phyloP scores from a whole-genome alignment of 1,284 basidiomycete genomes.

The Dichomitus squalens region DNA sequence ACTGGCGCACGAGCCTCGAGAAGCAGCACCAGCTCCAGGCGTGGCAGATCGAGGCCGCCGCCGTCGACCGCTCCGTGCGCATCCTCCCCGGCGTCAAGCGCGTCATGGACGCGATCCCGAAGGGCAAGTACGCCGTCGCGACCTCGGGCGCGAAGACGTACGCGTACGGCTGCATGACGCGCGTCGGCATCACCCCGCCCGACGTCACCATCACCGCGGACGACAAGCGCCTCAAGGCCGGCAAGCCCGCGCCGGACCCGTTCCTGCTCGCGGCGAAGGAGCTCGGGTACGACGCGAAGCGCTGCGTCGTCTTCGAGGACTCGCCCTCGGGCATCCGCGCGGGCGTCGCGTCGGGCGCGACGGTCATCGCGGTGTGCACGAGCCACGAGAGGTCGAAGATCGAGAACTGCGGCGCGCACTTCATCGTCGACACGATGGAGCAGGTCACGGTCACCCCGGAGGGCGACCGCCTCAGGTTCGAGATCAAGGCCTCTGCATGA shows the following conservation, averaged over 20 bases:
- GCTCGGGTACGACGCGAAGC: slow-evolving; percentile 61
- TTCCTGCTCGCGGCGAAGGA: slow-evolving; percentile 77
- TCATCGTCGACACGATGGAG: slow-evolving; percentile 64
- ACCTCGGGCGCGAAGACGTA: slow-evolving; percentile 80
- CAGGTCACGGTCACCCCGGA: slow-evolving; percentile 47
- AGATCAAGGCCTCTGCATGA: slow-evolving; percentile 14
- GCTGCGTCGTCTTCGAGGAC: slow-evolving; percentile 76
- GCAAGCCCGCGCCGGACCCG: slow-evolving; percentile 73
- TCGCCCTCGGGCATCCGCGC: slow-evolving; percentile 76
- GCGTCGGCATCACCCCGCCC: slow-evolving; percentile 74
- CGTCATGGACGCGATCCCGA: slow-evolving; percentile 70
- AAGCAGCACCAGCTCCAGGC: slow-evolving; percentile 43
- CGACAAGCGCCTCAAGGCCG: slow-evolving; percentile 67
- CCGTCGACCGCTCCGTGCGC: slow-evolving; percentile 67
- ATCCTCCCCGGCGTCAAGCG: slow-evolving; percentile 75
- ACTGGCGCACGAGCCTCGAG: slow-evolving; percentile 28
- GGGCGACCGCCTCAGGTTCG: slow-evolving; percentile 45
- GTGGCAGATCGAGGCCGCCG: slow-evolving; percentile 63
- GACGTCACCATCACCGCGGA: slow-evolving; percentile 79
- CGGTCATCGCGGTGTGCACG: slow-evolving; percentile 77
- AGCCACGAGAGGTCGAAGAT: slow-evolving; percentile 59
- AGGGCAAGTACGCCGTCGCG: slow-evolving; percentile 71
- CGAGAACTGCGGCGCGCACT: slow-evolving; percentile 69
- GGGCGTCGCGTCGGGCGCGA: slow-evolving; percentile 72
- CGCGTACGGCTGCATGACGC: slow-evolving; percentile 71